Percentiles rank a stretch among this genome's conserved stretches.
phyloP scores from a whole-genome alignment of 192 early-diverging fungal genomes.

The Chytriomyces confervae region DNA sequence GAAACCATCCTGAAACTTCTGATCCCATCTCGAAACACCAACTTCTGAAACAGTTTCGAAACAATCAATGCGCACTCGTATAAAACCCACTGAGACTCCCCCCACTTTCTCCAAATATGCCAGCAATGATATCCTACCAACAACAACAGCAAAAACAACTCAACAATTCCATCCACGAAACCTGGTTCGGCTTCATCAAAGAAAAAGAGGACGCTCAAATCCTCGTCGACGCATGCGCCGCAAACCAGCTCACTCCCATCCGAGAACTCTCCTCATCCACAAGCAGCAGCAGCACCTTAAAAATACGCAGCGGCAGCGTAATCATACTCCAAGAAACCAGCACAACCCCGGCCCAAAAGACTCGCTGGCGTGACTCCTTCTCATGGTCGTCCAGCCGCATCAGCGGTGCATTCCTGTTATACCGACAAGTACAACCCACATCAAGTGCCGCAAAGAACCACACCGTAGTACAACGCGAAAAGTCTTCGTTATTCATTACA shows the following conservation, averaged over 20 bases:
- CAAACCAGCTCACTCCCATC: neutral
- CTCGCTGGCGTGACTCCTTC: neutral
- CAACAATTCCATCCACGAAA: neutral
- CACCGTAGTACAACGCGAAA: neutral
- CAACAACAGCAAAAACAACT: too few species aligned
- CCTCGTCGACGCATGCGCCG: conserved; percentile 2
- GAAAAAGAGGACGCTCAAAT: neutral
- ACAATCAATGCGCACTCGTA: too few species aligned
- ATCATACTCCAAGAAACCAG: neutral
- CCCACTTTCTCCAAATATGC: too few species aligned
- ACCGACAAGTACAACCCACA: neutral
- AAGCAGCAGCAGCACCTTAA: neutral
- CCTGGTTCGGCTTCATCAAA: neutral
- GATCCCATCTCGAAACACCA: neutral
- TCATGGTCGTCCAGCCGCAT: neutral
- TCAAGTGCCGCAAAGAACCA: neutral
- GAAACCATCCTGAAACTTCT: neutral
- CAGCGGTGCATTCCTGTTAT: neutral
- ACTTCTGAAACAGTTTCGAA: too few species aligned
- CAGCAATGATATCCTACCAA: too few species aligned
- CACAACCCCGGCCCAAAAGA: neutral
- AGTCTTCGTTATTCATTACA: neutral
- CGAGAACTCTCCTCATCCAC: neutral
- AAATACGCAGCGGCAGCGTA: conserved; percentile 3
- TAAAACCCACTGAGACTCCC: too few species aligned